Base-by-base conservation (phyloP, 495 filamentous ascomycete species). In the Neurospora intermedia region DNA sequence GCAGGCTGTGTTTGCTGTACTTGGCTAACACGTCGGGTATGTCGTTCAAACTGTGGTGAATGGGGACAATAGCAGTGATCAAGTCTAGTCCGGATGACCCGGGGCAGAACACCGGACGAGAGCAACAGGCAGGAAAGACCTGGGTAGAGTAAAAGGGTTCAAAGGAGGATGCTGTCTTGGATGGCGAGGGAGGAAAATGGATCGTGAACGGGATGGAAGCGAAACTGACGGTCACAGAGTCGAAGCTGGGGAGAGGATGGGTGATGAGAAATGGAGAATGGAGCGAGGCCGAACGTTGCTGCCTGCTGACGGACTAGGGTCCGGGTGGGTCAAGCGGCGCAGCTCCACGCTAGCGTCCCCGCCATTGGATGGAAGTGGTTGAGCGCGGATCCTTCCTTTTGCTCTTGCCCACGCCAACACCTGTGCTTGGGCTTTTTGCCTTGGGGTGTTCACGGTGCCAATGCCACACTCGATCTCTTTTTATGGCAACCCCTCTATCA, bases 191-290 rank as follows among this genome's bases (percentile, higher is more conserved):
- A 71, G 73, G 48, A 31, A 74, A 70, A 69, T 66, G 70, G 69
- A 69, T 66, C 40, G 35, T 10, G 27, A 54, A 71, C 70, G 77
- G 66, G 75, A 71, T 59, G 43, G 75, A 71, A 69, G 43, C 43
- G 71, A 76, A 66, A 35, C 40, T 23, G 48, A 54, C 46, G 46
- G 46, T 54, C 54, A 18, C 54, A 27, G 54, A 31, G 54, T 35
- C 54, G 54, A 66, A 66, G 54, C 54, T 66, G 54, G 69, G 43
- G 69, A 69, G 69, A 42, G 70, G 73, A 70, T 69, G 69, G 76
- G 72, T 75, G 79, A 81, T 81, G 79, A 81, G 79, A 81, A 80
- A 81, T 81, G 79, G 77, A 73, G 69, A 74, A 72, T 66, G 27
- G 54, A 66, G 54, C 54, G 54, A 72, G 72, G 69, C 43, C 70